Base-by-base conservation (phyloP, 768 basidiomycete species). In the Kwoniella dendrophila region DNA sequence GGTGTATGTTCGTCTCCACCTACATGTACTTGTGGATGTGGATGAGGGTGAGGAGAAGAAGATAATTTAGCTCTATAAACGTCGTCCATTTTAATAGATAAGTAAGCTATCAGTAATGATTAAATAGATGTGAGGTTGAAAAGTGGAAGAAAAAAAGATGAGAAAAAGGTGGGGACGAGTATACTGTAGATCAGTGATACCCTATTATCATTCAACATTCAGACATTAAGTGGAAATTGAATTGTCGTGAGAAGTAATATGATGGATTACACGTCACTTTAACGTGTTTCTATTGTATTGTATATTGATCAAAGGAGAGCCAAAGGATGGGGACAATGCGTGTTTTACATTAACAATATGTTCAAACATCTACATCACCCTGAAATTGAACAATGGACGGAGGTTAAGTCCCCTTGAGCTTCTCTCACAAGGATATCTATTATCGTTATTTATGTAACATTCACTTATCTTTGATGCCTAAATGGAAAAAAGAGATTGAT, bases 31-130 rank as follows among this genome's bases (percentile, higher is more conserved):
- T 49, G 50, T 12, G 38, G 49, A 50, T 67, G 56, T 26, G 63
- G 43, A 22, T 51, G 50, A 50, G 56, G 50, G 45, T 45, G 60
- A 10, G 70, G 70, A 14, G 56, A 38, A 54, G 47, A 62, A 16
- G 69, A 60, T 16, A 73, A 61, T 36, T 62, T 70, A 27, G 66
- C 72, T 38, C 63, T 58, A 38, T 73, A 73, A 18, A 58, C 33
- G 14, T 70, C 63, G 59, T 64, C 63, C 63, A 64, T 64, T 16
- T 45, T 22, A 24, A 2, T 20, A 32, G 20, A 24, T 18, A 16
- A 26, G 41, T 41, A 11, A 20, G 20, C 47, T 14, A 14, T 6
- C 27, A 22, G 22, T 47, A 32, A 48, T 50, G 57, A 26, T 30
- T 38, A 40, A 41, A 36, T 50, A 24, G 11, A 26, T 14, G 26